Base-by-base conservation (phyloP, 148 eudicot species). In the Heliamphora exappendiculata region DNA sequence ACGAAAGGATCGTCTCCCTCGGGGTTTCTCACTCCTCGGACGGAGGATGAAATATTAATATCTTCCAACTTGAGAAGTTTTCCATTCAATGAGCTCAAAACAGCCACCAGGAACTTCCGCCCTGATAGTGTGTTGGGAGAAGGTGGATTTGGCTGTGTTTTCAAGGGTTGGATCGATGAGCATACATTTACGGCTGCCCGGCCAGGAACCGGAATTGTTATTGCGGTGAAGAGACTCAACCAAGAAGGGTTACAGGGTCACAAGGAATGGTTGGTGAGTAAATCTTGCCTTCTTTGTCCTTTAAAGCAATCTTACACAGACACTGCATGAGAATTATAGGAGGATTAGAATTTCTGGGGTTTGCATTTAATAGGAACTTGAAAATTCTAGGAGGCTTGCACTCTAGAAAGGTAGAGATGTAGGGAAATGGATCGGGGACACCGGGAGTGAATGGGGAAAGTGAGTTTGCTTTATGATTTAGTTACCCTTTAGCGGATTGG, bases 91-190 rank as follows among this genome's bases (percentile, higher is more conserved):
- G 96, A 89, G 51, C 88, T 93, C 11, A 82, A 59, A 55, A 76
- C 63, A 26, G 89, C 96, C 50, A 93, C 98, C 17, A 80, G 92
- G 70, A 88, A 89, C 75, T 93, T 93, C 72, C 87, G 96, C 3
- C 97, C 98, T 8, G 97, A 91, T 83, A 93, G 94, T 75, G 82
- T 91, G 78, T 76, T 93, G 31, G 98, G 98, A 62, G 96, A 88
- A 82, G 98, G 98, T 26, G 98, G 98, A 62, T 93, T 93, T 72
- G 98, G 98, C 19, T 81, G 89, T 66, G 97, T 92, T 3, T 90
- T 82, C 78, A 92, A 89, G 55, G 97, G 97, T 13, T 92, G 98
- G 98, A 83, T 93, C 45, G 96, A 93, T 86, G 91, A 89, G 80
- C 54, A 88, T 17, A 81, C 98, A 4, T 79, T 86, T 57, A 78